A percentile compares a stretch with the other conserved stretches of the same genome.
Conservation (phyloP, 2,329 filamentous ascomycete genomes). For the Xylariaceae sp. region DNA sequence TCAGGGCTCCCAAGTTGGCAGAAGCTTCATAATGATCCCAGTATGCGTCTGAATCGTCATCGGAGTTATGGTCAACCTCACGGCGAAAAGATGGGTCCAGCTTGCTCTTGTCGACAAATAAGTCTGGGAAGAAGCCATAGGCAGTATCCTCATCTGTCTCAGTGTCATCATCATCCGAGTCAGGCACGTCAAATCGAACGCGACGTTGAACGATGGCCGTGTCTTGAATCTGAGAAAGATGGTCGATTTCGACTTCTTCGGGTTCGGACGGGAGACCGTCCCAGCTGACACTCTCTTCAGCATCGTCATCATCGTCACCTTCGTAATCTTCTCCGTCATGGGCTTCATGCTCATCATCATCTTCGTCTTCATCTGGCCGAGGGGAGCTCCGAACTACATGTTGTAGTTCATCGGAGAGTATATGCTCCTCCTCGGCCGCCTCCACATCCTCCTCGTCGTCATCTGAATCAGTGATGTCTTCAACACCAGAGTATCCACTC, state of each 20-base stretch:
- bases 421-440: constrained; percentile 78
- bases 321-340: constrained; percentile 38
- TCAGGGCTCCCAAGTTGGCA: constrained; percentile 36
- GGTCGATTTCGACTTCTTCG: constrained; percentile 50
- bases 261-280: constrained; percentile 58
- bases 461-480: constrained; percentile 78
- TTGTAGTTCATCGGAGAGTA: constrained; percentile 57
- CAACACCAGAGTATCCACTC: constrained; percentile 75
- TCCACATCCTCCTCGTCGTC: constrained; percentile 80
- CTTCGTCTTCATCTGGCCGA: constrained; percentile 54
- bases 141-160: constrained; percentile 67
- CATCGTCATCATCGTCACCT: constrained; percentile 35
- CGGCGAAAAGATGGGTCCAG: constrained; percentile 75
- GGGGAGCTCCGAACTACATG: constrained; percentile 50
- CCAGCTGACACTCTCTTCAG: constrained; percentile 58
- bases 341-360: constrained; percentile 48
- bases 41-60: constrained; percentile 62
- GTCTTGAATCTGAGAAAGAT: constrained; percentile 41
- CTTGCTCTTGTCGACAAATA: constrained; percentile 77
- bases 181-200: constrained; percentile 75
- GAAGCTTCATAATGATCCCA: constrained; percentile 63
- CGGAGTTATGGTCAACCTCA: constrained; percentile 67
- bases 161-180: constrained; percentile 71
- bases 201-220: constrained; percentile 58
- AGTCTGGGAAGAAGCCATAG: constrained; percentile 72